A percentile compares a stretch with the other conserved stretches of the same genome.
Evolutionary conservation across 192 early-diverging fungal genomes (phyloP).

Genomic region (Martensiomyces pterosporus): DNA sequence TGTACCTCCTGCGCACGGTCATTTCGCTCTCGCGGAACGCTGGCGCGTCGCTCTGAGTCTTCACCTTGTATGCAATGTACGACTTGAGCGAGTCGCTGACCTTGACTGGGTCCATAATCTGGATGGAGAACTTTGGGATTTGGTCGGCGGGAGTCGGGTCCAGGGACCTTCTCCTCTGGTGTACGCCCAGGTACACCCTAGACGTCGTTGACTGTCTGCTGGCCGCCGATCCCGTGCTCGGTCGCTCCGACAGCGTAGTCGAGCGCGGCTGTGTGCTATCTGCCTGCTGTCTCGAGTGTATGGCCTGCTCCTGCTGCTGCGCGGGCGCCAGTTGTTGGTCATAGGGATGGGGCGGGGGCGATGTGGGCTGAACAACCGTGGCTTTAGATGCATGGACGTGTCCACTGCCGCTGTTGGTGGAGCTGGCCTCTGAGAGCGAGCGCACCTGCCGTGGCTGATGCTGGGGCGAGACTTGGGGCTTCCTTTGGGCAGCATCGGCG

Average conservation of each 20-base stretch:
- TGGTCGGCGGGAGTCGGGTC: constrained; percentile 35
- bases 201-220: constrained; percentile 7
- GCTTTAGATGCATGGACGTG: background rate
- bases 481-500: too few relatives aligned
- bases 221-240: constrained; percentile 1
- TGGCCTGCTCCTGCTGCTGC: constrained; percentile 38
- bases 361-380: background rate
- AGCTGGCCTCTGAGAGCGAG: constrained; percentile 35
- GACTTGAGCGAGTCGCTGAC: constrained; percentile 83
- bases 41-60: constrained; percentile 76
- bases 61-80: constrained; percentile 83
- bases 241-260: constrained; percentile 14
- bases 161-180: constrained; percentile 42
- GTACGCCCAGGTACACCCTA: constrained; percentile 27
- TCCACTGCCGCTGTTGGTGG: background rate
- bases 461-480: too few relatives aligned
- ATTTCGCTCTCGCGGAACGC: constrained; percentile 73
- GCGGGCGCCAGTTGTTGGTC: constrained; percentile 46
- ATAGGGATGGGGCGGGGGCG: constrained; percentile 29
- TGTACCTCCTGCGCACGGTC: constrained; percentile 80
- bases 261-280: constrained; percentile 17
- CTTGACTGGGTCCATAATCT: constrained; percentile 84
- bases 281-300: constrained; percentile 26
- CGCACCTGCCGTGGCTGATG: constrained; percentile 25
- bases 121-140: constrained; percentile 58